These are phyloP conservation scores for Anthracocystis panici-leucophaei DNA, from an alignment of 1,284 basidiomycete species.

Conservation along the genomic window DNA sequence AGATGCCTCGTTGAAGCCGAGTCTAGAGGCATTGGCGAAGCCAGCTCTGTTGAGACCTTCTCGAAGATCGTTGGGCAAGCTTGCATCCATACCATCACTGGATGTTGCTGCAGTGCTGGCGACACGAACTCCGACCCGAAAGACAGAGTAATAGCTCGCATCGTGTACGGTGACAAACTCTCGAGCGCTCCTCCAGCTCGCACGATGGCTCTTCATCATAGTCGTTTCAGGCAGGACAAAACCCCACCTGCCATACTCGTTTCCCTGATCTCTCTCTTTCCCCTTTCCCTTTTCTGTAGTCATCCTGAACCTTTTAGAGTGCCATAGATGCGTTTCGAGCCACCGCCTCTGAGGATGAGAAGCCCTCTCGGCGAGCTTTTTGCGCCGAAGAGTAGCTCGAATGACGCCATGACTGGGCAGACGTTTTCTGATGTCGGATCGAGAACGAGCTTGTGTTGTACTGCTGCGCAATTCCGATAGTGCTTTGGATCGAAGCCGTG, in stretches of 20 bases:
- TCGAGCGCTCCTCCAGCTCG: constrained; percentile 52
- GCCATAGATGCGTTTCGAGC: constrained; percentile 69
- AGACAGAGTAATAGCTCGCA: constrained; percentile 58
- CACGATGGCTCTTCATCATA: constrained; percentile 62
- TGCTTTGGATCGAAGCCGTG: constrained; percentile 61
- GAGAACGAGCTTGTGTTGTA: constrained; percentile 57
- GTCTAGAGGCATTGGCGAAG: background rate
- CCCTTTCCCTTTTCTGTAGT: constrained; percentile 56
- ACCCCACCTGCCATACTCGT: constrained; percentile 49
- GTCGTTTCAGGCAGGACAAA: constrained; percentile 63
- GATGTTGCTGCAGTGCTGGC: background rate
- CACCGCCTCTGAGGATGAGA: constrained; percentile 49
- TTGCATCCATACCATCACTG: background rate
- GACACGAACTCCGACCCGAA: constrained; percentile 31
- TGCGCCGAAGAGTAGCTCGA: constrained; percentile 45
- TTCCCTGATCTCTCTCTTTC: constrained; percentile 48
- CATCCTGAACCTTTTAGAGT: constrained; percentile 68
- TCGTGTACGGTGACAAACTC: constrained; percentile 57
- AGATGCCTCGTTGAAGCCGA: background rate
- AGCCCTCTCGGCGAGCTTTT: constrained; percentile 48
- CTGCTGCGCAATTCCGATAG: constrained; percentile 62
- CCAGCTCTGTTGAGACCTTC: constrained; percentile 10
- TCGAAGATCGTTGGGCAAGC: background rate
- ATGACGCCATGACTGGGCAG: constrained; percentile 47
- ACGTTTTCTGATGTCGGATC: constrained; percentile 54